These are phyloP conservation scores for Cyclotella cryptica DNA, from an alignment of 108 stramenopile species.

Conservation along the genomic window DNA sequence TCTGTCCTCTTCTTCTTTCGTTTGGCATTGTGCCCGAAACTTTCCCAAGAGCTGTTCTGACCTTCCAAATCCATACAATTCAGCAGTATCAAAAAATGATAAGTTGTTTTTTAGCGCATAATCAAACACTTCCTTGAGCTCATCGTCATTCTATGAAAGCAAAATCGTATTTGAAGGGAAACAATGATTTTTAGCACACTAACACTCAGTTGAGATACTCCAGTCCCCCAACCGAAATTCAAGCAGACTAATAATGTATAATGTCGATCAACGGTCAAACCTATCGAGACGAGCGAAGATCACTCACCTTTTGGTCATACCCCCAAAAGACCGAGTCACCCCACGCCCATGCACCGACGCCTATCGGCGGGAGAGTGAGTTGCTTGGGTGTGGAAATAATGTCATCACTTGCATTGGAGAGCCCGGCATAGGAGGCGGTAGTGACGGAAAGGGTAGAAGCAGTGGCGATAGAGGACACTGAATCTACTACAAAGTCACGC, in stretches of 20 bases:
- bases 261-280: too few relatives aligned
- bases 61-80: slow-evolving; percentile 85
- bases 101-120: slow-evolving; percentile 52
- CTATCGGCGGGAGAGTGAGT: slow-evolving; percentile 61
- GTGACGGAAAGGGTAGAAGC: not conserved
- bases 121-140: slow-evolving; percentile 67
- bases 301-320: slow-evolving; percentile 58
- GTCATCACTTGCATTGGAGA: slow-evolving; percentile 4
- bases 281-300: not conserved
- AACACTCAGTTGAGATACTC: too few relatives aligned
- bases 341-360: slow-evolving; percentile 89
- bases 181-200: too few relatives aligned
- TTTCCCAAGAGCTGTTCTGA: slow-evolving; percentile 74
- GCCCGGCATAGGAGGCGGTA: not conserved
- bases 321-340: slow-evolving; percentile 89
- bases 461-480: not conserved
- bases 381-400: not conserved
- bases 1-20: slow-evolving; percentile 33
- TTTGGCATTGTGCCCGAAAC: slow-evolving; percentile 32
- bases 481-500: slow-evolving; percentile 3
- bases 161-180: not conserved
- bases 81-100: slow-evolving; percentile 85
- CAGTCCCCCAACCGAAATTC: too few relatives aligned
- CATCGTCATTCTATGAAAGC: slow-evolving; percentile 57
- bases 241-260: not conserved